Conservation (phyloP, 2,329 filamentous ascomycete species). For the Daldinia sp. region DNA sequence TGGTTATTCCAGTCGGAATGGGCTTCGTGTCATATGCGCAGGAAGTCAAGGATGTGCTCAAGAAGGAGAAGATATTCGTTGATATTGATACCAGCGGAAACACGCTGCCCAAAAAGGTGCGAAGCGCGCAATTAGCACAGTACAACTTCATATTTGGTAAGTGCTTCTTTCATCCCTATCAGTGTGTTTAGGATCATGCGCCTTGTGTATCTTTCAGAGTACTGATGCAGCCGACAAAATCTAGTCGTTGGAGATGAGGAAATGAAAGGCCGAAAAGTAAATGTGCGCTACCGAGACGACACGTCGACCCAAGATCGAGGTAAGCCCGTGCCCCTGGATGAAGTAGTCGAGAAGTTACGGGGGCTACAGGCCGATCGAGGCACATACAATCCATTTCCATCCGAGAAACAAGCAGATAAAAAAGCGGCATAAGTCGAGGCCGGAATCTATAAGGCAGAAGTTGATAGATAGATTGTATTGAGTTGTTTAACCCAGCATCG, state of each 20-base stretch:
- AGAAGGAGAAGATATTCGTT: constrained; percentile 75
- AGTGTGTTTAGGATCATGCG: neutral
- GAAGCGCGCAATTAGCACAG: constrained; percentile 81
- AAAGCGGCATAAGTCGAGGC: constrained; percentile 17
- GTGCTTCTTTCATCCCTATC: constrained; percentile 52
- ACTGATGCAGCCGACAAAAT: constrained; percentile 11
- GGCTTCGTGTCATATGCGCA: constrained; percentile 69
- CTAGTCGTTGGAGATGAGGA: constrained; percentile 47
- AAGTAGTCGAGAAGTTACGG: constrained; percentile 42
- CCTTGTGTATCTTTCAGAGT: neutral
- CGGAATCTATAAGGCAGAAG: neutral
- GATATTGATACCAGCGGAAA: constrained; percentile 80
- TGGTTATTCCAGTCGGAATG: constrained; percentile 82
- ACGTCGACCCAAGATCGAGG: constrained; percentile 43
- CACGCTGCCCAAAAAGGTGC: constrained; percentile 91
- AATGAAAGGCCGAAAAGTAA: constrained; percentile 45
- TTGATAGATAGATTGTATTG: constrained; percentile 9
- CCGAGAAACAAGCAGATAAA: constrained; percentile 37
- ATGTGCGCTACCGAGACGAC: constrained; percentile 46
- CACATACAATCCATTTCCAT: constrained; percentile 38
- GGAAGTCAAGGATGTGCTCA: constrained; percentile 79
- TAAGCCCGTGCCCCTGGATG: constrained; percentile 44
- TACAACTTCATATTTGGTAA: constrained; percentile 86
- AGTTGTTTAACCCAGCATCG: neutral
- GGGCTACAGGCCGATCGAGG: constrained; percentile 29